Evolutionary conservation across 768 basidiomycete species (phyloP).

Genomic region (Tricholoma flavovirens): DNA sequence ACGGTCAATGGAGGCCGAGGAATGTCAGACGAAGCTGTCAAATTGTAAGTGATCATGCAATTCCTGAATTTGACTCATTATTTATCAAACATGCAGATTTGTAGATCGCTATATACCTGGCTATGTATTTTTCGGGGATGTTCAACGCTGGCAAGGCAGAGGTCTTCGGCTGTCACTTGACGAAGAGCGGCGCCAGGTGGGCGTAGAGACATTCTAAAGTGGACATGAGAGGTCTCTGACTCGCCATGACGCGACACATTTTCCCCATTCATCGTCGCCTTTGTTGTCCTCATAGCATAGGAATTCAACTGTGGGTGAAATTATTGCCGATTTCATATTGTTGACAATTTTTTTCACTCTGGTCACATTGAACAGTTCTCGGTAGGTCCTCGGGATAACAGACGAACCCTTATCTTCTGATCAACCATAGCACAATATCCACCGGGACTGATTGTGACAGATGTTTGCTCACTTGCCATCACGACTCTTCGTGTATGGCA

Average conservation of each 20-base stretch:
- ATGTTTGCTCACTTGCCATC: no score
- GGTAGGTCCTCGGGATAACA: no score
- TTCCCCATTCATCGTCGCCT: background rate
- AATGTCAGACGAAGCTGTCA: constrained; percentile 73
- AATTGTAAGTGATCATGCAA: constrained; percentile 43
- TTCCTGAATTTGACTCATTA: background rate
- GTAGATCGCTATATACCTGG: constrained; percentile 92
- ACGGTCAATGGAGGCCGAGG: constrained; percentile 75
- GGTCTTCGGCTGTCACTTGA: constrained; percentile 53
- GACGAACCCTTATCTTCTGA: no score
- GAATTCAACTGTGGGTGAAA: background rate
- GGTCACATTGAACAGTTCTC: background rate
- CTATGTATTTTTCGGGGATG: constrained; percentile 80
- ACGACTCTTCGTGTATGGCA: no score
- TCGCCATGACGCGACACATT: background rate
- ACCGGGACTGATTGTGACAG: background rate
- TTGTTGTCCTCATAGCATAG: background rate
- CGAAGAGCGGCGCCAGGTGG: constrained; percentile 42
- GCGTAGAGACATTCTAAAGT: constrained; percentile 35
- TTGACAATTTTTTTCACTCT: background rate
- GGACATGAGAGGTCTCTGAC: background rate
- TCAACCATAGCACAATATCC: background rate
- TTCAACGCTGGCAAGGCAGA: constrained; percentile 30
- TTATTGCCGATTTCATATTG: background rate
- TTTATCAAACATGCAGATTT: constrained; percentile 44